phyloP scores from a whole-genome alignment of 805 yeast species.

The Helenozyma rhizophorensis region DNA sequence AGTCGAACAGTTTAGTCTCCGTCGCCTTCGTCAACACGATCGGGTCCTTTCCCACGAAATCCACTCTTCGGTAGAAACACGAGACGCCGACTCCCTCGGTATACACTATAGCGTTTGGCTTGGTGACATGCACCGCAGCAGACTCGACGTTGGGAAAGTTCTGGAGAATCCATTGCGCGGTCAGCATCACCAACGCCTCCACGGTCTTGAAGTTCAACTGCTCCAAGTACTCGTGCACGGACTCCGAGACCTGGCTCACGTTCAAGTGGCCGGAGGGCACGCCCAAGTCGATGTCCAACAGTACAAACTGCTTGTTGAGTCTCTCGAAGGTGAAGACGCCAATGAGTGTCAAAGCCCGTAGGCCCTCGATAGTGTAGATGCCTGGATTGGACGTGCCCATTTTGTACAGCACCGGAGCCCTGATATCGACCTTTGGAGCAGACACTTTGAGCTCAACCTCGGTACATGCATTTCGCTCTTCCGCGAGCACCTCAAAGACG shows the following conservation, averaged over 20 bases:
- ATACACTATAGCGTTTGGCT: slow-evolving; percentile 83
- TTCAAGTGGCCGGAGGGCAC: slow-evolving; percentile 18
- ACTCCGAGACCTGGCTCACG: slow-evolving; percentile 25
- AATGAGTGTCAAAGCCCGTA: slow-evolving; percentile 69
- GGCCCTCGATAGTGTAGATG: slow-evolving; percentile 39
- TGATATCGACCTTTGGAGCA: slow-evolving; percentile 53
- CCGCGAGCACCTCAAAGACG: slow-evolving; percentile 40
- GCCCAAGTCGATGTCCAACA: slow-evolving; percentile 45
- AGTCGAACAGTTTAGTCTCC: slow-evolving; percentile 18
- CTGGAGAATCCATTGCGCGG: slow-evolving; percentile 55
- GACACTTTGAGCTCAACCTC: slow-evolving; percentile 36
- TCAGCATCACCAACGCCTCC: slow-evolving; percentile 79
- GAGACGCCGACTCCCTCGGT: slow-evolving; percentile 91
- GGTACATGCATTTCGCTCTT: slow-evolving; percentile 43
- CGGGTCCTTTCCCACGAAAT: slow-evolving; percentile 27
- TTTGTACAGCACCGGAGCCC: slow-evolving; percentile 35
- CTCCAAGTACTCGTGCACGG: slow-evolving; percentile 58
- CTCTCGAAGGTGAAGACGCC: slow-evolving; percentile 95
- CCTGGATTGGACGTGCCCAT: slow-evolving; percentile 14
- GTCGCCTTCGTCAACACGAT: slow-evolving; percentile 1
- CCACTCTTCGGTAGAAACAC: slow-evolving; percentile 45
- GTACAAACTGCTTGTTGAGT: slow-evolving; percentile 69
- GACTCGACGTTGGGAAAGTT: slow-evolving; percentile 25
- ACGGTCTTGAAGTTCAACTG: slow-evolving; percentile 83
- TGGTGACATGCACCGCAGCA: slow-evolving; percentile 62